A percentile compares a stretch with the other conserved stretches of the same genome.
phyloP scores from a whole-genome alignment of 768 basidiomycete genomes.

The Phaeolepiota aurea region DNA sequence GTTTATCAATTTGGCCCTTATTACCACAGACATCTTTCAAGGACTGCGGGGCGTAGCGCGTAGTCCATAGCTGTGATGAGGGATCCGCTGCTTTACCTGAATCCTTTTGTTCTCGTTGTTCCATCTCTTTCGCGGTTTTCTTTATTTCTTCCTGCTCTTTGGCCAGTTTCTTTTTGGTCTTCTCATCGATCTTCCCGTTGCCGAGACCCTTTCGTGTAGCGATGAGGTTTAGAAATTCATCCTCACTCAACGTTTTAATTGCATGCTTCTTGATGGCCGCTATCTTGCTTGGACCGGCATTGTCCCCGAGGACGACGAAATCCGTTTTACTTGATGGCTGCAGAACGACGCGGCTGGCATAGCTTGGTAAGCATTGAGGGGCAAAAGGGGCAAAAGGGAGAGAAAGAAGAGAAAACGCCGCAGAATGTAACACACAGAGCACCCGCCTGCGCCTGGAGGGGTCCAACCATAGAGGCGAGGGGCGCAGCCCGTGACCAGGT shows the following conservation, averaged over 20 bases:
- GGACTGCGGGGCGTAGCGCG: slow-evolving; percentile 83
- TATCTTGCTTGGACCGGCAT: slow-evolving; percentile 88
- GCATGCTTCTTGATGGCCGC: slow-evolving; percentile 76
- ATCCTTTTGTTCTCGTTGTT: slow-evolving; percentile 48
- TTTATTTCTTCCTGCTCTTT: slow-evolving; percentile 75
- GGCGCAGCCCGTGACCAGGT: no score
- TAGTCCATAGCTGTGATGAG: slow-evolving; percentile 83
- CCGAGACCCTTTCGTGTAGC: slow-evolving; percentile 54
- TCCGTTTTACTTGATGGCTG: slow-evolving; percentile 88
- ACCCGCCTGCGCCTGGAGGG: no score
- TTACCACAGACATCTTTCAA: slow-evolving; percentile 94
- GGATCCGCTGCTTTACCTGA: slow-evolving; percentile 28
- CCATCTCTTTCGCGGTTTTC: slow-evolving; percentile 70
- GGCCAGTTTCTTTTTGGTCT: slow-evolving; percentile 71
- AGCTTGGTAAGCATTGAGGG: no score
- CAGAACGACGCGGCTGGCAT: slow-evolving; percentile 66
- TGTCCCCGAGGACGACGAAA: slow-evolving; percentile 81
- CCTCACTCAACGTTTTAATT: slow-evolving; percentile 73
- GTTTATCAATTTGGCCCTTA: slow-evolving; percentile 83
- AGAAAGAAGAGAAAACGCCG: no score
- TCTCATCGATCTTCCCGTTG: slow-evolving; percentile 56
- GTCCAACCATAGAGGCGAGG: no score
- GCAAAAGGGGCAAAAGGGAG: not conserved
- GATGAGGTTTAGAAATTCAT: slow-evolving; percentile 80
- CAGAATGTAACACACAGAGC: no score